phyloP scores from a whole-genome alignment of 2,329 filamentous ascomycete genomes.

The Simplicillium sp. region DNA sequence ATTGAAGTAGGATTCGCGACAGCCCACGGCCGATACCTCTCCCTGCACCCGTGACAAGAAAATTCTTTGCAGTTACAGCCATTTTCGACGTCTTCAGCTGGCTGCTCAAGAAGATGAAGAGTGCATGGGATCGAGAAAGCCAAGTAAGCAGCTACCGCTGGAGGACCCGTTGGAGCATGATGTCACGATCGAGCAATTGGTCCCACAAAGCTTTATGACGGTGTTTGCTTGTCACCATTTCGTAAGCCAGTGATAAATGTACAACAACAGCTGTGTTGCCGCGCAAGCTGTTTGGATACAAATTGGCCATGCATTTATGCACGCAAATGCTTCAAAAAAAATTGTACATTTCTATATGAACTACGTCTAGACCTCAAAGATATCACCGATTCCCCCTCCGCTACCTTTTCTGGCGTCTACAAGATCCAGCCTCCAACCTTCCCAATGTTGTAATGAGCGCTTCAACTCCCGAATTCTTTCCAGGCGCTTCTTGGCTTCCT shows the following conservation, averaged over 20 bases:
- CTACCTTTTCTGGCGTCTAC: slow-evolving; percentile 49
- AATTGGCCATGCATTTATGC: not conserved
- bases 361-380: slow-evolving; percentile 47
- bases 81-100: not conserved
- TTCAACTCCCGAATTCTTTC: slow-evolving; percentile 58
- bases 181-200: too few relatives aligned
- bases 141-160: too few relatives aligned
- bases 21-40: slow-evolving; percentile 14
- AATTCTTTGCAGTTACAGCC: slow-evolving; percentile 6
- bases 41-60: slow-evolving; percentile 14
- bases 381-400: slow-evolving; percentile 50
- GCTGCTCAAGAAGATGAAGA: not conserved
- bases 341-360: not conserved
- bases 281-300: too few relatives aligned
- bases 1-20: slow-evolving; percentile 20
- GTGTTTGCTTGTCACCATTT: too few relatives aligned
- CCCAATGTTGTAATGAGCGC: slow-evolving; percentile 55
- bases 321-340: too few relatives aligned
- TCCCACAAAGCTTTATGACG: too few relatives aligned
- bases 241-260: too few relatives aligned
- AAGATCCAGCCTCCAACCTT: slow-evolving; percentile 57
- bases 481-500: slow-evolving; percentile 48
- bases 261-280: too few relatives aligned
- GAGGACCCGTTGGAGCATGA: too few relatives aligned
- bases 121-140: too few relatives aligned